These are phyloP conservation scores for Protomyces arabidopsidicola DNA, from an alignment of 1,139 yeast genomes.

Conservation along the genomic window DNA sequence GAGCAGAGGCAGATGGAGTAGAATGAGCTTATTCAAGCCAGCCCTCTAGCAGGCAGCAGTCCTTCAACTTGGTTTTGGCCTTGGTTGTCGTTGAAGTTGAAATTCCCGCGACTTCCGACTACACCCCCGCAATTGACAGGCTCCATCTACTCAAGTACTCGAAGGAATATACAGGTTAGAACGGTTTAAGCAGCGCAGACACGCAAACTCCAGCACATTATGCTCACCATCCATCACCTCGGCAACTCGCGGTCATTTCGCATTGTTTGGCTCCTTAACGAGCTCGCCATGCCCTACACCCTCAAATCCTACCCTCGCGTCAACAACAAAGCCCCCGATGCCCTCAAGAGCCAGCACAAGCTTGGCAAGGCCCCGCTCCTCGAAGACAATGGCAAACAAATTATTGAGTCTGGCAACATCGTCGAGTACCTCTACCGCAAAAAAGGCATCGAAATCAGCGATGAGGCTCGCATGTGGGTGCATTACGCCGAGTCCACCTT, in stretches of 20 bases:
- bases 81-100: too few relatives aligned
- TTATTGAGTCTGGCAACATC: constrained; percentile 38
- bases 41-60: too few relatives aligned
- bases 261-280: constrained; percentile 54
- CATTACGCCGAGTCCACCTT: constrained; percentile 58
- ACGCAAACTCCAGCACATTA: not conserved
- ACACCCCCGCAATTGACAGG: too few relatives aligned
- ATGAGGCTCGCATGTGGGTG: constrained; percentile 40
- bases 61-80: too few relatives aligned
- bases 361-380: constrained; percentile 55
- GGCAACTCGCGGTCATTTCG: constrained; percentile 54
- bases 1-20: too few relatives aligned
- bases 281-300: constrained; percentile 51
- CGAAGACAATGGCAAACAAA: constrained; percentile 41
- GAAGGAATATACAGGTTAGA: too few relatives aligned
- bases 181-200: too few relatives aligned
- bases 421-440: constrained; percentile 36
- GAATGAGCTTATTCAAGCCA: too few relatives aligned
- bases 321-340: constrained; percentile 42
- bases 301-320: constrained; percentile 40
- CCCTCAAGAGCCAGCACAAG: constrained; percentile 52
- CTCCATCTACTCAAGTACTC: too few relatives aligned
- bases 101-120: too few relatives aligned
- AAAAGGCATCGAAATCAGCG: constrained; percentile 38
- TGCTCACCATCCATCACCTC: constrained; percentile 35